phyloP scores from a whole-genome alignment of 176 grass and related monocot genomes.

The Oryza meyeriana region DNA sequence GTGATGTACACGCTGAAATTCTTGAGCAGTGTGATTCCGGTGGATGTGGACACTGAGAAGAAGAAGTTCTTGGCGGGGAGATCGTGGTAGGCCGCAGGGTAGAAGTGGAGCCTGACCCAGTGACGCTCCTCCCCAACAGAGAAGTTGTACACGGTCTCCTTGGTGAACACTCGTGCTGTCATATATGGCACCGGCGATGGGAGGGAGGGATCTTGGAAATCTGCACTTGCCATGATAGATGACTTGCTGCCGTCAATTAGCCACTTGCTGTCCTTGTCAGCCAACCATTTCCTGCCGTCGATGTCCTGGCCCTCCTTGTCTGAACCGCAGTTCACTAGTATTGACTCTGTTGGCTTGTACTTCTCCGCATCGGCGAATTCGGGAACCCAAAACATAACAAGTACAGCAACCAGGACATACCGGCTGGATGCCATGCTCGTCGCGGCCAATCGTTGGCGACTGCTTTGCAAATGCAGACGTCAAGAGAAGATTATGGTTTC shows the following conservation, averaged over 20 bases:
- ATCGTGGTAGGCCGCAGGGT: slow-evolving; percentile 57
- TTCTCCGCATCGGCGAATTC: not conserved
- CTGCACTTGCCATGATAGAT: slow-evolving; percentile 9
- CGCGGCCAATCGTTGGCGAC: not conserved
- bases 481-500: not conserved
- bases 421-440: not conserved
- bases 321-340: slow-evolving; percentile 61
- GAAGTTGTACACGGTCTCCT: slow-evolving; percentile 54
- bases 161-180: slow-evolving; percentile 68
- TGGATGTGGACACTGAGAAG: slow-evolving; percentile 58
- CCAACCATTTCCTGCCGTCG: slow-evolving; percentile 53
- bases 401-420: not conserved
- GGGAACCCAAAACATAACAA: not conserved
- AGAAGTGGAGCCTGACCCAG: slow-evolving; percentile 81
- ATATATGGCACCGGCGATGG: slow-evolving; percentile 70
- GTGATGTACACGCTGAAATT: slow-evolving; percentile 85
- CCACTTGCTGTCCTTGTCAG: slow-evolving; percentile 51
- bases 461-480: not conserved
- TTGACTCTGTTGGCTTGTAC: slow-evolving; percentile 51
- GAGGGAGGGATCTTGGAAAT: slow-evolving; percentile 53
- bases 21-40: slow-evolving; percentile 53
- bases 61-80: slow-evolving; percentile 51
- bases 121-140: slow-evolving; percentile 48
- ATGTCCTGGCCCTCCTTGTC: slow-evolving; percentile 48
- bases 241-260: slow-evolving; percentile 39